Evolutionary conservation across 148 eudicot genomes (phyloP).

Genomic region (Diospyros kaki): DNA sequence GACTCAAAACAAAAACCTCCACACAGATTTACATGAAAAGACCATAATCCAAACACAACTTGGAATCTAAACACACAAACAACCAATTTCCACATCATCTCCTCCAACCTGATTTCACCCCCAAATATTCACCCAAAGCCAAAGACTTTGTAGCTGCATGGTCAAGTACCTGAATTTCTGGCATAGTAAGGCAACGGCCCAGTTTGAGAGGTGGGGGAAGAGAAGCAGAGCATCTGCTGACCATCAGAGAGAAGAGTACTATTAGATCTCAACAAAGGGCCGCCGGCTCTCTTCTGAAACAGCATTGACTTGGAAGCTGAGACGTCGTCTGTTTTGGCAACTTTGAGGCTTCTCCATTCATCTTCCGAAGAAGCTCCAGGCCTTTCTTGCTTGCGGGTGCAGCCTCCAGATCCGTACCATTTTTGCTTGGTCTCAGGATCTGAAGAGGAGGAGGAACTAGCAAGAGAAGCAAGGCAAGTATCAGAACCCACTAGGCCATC

Average conservation of each 20-base stretch:
- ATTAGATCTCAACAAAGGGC: slow-evolving; percentile 30
- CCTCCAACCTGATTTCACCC: not conserved
- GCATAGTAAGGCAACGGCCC: slow-evolving; percentile 18
- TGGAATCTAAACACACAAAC: not conserved
- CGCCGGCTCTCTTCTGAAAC: slow-evolving; percentile 2
- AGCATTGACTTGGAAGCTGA: slow-evolving; percentile 18
- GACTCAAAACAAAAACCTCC: slow-evolving; percentile 4
- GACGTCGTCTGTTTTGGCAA: slow-evolving; percentile 14
- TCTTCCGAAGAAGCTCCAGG: slow-evolving; percentile 10
- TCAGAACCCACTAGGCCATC: not conserved
- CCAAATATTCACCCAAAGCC: not conserved
- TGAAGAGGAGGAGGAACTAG: too few relatives aligned
- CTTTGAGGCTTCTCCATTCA: slow-evolving; percentile 24
- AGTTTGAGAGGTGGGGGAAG: slow-evolving; percentile 26
- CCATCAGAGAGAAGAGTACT: slow-evolving; percentile 16
- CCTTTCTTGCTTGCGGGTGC: slow-evolving; percentile 18
- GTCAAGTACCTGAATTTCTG: slow-evolving; percentile 7
- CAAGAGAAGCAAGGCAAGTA: not conserved
- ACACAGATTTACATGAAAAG: slow-evolving; percentile 2
- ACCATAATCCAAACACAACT: not conserved
- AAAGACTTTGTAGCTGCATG: not conserved
- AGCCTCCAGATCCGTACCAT: slow-evolving; percentile 21
- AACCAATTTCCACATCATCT: not conserved
- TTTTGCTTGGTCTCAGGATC: slow-evolving; percentile 18
- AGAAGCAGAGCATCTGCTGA: slow-evolving; percentile 39